These are phyloP conservation scores for Talaromyces sp. DNA, from an alignment of 2,329 filamentous ascomycete genomes.

Conservation along the genomic window DNA sequence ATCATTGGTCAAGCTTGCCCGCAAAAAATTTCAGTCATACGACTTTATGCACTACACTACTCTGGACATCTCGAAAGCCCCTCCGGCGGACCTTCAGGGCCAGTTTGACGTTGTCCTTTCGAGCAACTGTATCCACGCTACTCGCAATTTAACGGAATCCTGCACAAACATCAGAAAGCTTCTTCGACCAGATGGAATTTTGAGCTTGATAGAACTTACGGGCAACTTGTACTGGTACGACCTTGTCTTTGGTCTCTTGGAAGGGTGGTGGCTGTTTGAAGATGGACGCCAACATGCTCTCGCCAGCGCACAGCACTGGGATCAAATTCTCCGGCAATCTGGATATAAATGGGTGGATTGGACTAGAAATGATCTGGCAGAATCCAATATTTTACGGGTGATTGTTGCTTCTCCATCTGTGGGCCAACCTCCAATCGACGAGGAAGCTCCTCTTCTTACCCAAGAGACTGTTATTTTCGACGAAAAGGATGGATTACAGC, in stretches of 20 bases:
- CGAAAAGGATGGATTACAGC: neutral
- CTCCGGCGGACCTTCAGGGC: neutral
- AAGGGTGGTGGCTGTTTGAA: constrained; percentile 42
- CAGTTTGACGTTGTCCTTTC: neutral
- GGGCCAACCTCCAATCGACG: neutral
- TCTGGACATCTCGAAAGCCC: neutral
- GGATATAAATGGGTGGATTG: neutral
- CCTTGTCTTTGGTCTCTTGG: constrained; percentile 36
- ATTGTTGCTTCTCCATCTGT: neutral
- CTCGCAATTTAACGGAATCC: neutral
- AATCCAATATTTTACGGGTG: neutral
- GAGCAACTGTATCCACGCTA: neutral
- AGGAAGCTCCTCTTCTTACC: neutral
- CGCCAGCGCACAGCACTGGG: constrained; percentile 20
- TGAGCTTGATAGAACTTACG: constrained; percentile 30
- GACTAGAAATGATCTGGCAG: neutral
- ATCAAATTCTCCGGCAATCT: neutral
- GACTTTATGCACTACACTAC: neutral
- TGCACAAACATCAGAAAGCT: neutral
- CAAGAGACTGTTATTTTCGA: neutral
- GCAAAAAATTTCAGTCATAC: neutral
- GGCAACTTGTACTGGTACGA: constrained; percentile 31
- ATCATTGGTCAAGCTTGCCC: neutral
- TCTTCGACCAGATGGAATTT: neutral
- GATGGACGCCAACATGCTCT: constrained; percentile 30